Base-by-base conservation (phyloP, 2,329 filamentous ascomycete species). In the Aspergillus novoparasiticus region DNA sequence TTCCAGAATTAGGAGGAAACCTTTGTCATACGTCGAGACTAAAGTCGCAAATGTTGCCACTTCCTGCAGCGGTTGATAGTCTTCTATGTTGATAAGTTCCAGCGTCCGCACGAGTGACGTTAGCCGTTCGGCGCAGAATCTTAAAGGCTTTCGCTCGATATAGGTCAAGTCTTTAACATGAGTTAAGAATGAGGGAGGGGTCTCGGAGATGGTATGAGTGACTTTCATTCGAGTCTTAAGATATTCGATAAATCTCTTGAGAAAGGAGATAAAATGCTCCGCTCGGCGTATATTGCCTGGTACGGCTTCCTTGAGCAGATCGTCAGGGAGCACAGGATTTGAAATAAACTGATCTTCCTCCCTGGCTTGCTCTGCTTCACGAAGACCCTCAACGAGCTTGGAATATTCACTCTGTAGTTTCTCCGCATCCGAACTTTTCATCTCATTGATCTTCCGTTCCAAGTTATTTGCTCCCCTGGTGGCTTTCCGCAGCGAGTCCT, bases 191-290 rank as follows among this genome's bases (percentile, higher is more conserved):
- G 94, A 97, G 2, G 92, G 90, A 0, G 95, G 95, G 0, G 94
- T 99, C 78, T 99, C 95, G 9, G 95, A 97, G 67, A 98, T 97
- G 68, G 97, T 94, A 74, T 97, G 93, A 5, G 95, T 89, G 16
- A 98, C 94, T 83, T 97, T 98, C 95, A 99, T 98, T 63, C 96
- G 88, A 2, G 94, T 98, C 85, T 94, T 97, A 57, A 99, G 84
- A 73, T 99, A 99, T 77, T 99, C 96, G 68, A 99, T 95, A 75
- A 99, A 99, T 65, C 95, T 87, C 76, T 97, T 97, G 62, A 99
- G 80, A 76, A 99, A 99, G 0, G 93, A 88, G 16, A 97, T 89
- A 74, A 99, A 99, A 75, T 99, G 95, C 73, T 99, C 95, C 5
- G 95, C 95, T 79, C 95, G 86, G 64, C 95, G 86, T 68, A 99